Evolutionary conservation across 805 yeast genomes (phyloP).

Genomic region (Sugiyamaella americana): DNA sequence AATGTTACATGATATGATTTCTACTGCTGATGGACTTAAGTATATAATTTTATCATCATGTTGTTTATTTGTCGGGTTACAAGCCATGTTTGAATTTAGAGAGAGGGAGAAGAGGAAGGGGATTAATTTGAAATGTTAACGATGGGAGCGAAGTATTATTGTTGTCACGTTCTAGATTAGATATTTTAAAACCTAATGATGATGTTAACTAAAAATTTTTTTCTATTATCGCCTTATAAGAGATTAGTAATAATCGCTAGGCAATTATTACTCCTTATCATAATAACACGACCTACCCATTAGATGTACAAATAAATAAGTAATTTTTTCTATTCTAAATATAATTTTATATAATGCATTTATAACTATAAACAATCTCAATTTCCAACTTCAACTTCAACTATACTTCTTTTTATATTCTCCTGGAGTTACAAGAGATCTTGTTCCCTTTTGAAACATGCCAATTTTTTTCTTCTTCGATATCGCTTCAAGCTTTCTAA

Average conservation of each 20-base stretch:
- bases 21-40: conserved; percentile 59
- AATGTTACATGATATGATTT: conserved; percentile 63
- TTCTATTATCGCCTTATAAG: too few species aligned
- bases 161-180: too few species aligned
- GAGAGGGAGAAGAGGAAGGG: conserved; percentile 82
- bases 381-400: not conserved
- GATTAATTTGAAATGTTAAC: conserved; percentile 72
- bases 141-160: too few species aligned
- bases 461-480: conserved; percentile 59
- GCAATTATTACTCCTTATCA: too few species aligned
- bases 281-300: too few species aligned
- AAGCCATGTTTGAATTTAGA: conserved; percentile 90
- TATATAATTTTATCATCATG: conserved; percentile 55
- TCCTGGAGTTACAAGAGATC: conserved; percentile 63
- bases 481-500: conserved; percentile 49
- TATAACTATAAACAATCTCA: too few species aligned
- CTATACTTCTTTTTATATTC: conserved; percentile 48
- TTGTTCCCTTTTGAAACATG: conserved; percentile 51
- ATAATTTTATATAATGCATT: too few species aligned
- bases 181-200: too few species aligned
- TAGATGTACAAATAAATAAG: not conserved
- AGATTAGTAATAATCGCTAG: too few species aligned
- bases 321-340: too few species aligned
- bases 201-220: too few species aligned
- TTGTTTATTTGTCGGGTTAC: conserved; percentile 75